Evolutionary conservation across 257 asterid genomes (phyloP).

Genomic region (Ligustrum vulgare): DNA sequence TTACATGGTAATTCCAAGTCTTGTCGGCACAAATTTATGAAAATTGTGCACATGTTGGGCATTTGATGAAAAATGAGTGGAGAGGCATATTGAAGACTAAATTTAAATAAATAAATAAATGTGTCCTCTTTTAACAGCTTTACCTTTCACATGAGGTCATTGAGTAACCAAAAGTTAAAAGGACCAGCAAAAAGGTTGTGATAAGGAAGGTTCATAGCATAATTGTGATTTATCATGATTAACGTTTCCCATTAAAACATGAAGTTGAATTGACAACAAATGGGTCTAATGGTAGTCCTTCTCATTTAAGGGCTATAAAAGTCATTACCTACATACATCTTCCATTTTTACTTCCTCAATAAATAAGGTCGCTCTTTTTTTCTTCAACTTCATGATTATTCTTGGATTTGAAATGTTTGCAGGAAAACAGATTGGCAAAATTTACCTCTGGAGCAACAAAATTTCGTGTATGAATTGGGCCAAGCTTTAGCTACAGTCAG

Average conservation of each 20-base stretch:
- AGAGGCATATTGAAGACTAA: background rate
- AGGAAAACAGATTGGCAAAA: constrained; percentile 84
- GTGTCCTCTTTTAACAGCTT: background rate
- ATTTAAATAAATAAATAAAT: background rate
- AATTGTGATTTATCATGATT: constrained; percentile 18
- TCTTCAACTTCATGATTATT: background rate
- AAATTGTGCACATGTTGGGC: background rate
- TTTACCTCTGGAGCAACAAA: constrained; percentile 51
- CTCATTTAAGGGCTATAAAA: background rate
- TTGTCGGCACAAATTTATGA: background rate
- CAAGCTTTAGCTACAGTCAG: constrained; percentile 75
- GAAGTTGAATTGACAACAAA: constrained; percentile 2
- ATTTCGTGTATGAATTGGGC: constrained; percentile 39
- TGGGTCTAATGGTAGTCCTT: background rate
- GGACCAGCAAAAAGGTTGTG: constrained; percentile 19
- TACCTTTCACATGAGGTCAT: background rate
- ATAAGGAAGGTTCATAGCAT: constrained; percentile 19
- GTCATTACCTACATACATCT: background rate
- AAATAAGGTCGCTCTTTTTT: background rate
- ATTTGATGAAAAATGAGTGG: background rate
- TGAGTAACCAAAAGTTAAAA: background rate
- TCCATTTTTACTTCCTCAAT: constrained; percentile 2
- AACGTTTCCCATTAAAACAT: constrained; percentile 15
- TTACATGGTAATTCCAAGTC: constrained; percentile 1
- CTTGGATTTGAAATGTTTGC: constrained; percentile 9